Evolutionary conservation across 305 asterid species (phyloP).

Genomic region (Fraxinus velutina): DNA sequence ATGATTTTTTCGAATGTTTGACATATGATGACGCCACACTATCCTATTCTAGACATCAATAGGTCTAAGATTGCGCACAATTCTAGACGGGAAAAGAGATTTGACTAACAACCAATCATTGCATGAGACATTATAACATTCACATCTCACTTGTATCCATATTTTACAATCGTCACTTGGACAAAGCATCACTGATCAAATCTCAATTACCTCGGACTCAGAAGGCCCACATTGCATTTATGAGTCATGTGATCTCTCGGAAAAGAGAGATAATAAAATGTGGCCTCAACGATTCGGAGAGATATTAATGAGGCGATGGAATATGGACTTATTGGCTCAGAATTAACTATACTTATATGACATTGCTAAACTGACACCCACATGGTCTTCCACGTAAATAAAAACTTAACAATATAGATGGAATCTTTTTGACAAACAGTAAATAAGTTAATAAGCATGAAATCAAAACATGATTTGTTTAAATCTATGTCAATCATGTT

Average conservation of each 20-base stretch:
- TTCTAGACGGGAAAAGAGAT: too few species aligned
- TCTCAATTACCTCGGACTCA: neutral
- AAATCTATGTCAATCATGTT: too few species aligned
- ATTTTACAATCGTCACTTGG: neutral
- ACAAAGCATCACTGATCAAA: neutral
- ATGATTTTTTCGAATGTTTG: neutral
- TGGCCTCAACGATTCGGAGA: too few species aligned
- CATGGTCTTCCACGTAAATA: too few species aligned
- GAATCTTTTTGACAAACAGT: neutral
- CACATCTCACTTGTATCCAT: neutral
- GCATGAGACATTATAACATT: neutral
- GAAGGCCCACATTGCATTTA: neutral
- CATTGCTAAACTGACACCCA: too few species aligned
- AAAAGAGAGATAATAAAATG: too few species aligned
- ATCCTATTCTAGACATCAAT: too few species aligned
- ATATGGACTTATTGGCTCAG: too few species aligned
- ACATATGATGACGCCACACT: neutral
- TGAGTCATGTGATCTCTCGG: neutral
- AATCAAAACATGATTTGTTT: neutral
- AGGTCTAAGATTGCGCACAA: too few species aligned
- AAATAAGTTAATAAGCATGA: neutral
- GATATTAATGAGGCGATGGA: too few species aligned
- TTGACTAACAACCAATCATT: neutral
- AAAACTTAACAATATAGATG: neutral
- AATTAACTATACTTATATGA: too few species aligned